These are phyloP conservation scores for Ailanthus altissimus DNA, from an alignment of 345 rosid species.

Conservation along the genomic window DNA sequence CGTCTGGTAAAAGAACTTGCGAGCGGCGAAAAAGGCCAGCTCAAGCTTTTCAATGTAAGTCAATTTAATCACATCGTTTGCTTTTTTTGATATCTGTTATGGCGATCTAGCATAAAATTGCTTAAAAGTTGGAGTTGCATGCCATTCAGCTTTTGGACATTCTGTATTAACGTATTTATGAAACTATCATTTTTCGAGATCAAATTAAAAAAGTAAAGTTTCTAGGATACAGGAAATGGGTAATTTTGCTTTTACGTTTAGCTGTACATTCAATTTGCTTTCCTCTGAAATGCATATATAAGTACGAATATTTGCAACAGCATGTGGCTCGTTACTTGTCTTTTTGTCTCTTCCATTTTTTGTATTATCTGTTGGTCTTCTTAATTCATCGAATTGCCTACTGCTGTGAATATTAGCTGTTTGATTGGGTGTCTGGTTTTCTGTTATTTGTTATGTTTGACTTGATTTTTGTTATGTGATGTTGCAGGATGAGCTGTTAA, in stretches of 20 bases:
- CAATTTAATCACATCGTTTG: background rate
- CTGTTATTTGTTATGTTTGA: background rate
- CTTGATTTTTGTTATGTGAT: constrained; percentile 5
- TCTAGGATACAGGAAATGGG: background rate
- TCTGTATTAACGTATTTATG: background rate
- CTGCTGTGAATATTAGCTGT: too few species aligned
- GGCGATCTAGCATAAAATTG: background rate
- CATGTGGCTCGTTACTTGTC: background rate
- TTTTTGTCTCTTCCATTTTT: background rate
- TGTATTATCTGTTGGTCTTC: background rate
- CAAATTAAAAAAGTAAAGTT: background rate
- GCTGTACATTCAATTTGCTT: background rate
- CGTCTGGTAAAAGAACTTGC: constrained; percentile 57
- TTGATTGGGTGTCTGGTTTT: too few species aligned
- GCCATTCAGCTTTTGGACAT: too few species aligned
- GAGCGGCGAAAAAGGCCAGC: constrained; percentile 56
- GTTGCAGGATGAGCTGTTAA: constrained; percentile 56
- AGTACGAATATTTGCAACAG: background rate
- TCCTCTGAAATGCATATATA: background rate
- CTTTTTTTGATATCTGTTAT: background rate
- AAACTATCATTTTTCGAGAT: background rate
- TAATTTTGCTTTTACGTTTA: background rate
- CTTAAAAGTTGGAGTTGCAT: background rate
- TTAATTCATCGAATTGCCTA: too few species aligned
- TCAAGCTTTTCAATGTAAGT: constrained; percentile 55